These are phyloP conservation scores for Biscutella laevigata DNA, from an alignment of 441 rosid genomes.

Conservation along the genomic window DNA sequence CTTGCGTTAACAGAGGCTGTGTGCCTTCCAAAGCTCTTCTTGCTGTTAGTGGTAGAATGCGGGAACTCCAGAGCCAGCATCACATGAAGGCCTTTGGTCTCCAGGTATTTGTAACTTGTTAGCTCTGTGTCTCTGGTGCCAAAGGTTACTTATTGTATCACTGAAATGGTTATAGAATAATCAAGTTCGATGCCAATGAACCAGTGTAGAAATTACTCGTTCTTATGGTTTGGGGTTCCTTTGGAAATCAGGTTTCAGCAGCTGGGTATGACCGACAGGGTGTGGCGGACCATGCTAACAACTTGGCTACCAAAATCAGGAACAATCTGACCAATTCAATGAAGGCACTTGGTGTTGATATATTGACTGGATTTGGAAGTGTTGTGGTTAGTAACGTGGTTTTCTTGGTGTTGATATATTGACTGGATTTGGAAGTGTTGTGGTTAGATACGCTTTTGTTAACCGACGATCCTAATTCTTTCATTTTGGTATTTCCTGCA, in stretches of 20 bases:
- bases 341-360: constrained; percentile 91
- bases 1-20: constrained; percentile 96
- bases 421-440: constrained; percentile 68
- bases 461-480: constrained; percentile 6
- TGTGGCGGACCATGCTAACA: constrained; percentile 95
- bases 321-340: constrained; percentile 83
- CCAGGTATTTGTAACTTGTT: constrained; percentile 44
- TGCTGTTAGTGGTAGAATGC: constrained; percentile 94
- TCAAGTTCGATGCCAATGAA: background rate
- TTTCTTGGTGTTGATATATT: background rate
- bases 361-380: constrained; percentile 74
- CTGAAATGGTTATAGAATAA: background rate
- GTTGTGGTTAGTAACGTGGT: constrained; percentile 49
- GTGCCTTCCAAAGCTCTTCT: constrained; percentile 97
- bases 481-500: constrained; percentile 23
- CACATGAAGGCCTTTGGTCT: constrained; percentile 90
- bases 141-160: background rate
- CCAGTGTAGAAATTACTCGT: background rate
- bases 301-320: constrained; percentile 79
- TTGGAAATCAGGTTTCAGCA: constrained; percentile 65
- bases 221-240: background rate
- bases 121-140: background rate
- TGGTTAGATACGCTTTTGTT: constrained; percentile 41
- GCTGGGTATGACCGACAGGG: constrained; percentile 90
- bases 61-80: constrained; percentile 85